Evolutionary conservation across 495 filamentous ascomycete species (phyloP).

Genomic region (Achaetomiella virescens): DNA sequence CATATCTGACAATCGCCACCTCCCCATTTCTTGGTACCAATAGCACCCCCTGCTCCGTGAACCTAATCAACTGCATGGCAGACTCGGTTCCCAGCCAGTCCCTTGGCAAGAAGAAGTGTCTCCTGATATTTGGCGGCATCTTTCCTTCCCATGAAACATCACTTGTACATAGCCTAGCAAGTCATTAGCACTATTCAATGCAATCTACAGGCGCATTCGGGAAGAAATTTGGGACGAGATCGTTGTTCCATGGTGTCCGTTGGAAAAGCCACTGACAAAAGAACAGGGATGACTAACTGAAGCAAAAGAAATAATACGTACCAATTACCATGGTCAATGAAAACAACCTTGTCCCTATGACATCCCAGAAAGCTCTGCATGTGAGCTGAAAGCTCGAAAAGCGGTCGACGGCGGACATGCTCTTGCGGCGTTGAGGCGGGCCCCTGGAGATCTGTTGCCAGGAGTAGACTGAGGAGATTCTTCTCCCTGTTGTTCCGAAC

Average conservation of each 20-base stretch:
- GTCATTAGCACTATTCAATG: not conserved
- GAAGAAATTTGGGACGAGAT: no score
- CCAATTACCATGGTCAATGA: not conserved
- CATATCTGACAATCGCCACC: not conserved
- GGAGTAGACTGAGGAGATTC: not conserved
- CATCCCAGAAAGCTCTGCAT: not conserved
- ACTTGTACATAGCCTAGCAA: not conserved
- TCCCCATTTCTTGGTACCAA: not conserved
- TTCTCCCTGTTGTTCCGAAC: not conserved
- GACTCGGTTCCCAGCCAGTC: slow-evolving; percentile 2
- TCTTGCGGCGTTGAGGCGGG: not conserved
- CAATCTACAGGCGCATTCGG: no score
- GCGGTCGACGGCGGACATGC: not conserved
- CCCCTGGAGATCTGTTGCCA: not conserved
- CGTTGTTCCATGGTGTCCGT: no score
- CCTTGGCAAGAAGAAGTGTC: not conserved
- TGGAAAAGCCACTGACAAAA: not conserved
- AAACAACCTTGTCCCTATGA: not conserved
- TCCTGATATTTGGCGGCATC: not conserved
- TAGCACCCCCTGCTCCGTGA: not conserved
- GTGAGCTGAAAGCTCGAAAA: not conserved
- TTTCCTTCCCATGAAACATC: not conserved
- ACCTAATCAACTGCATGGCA: not conserved
- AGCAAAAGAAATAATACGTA: not conserved
- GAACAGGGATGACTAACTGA: not conserved